Base-by-base conservation (phyloP, 148 eudicot species). In the Rhododendron ferrugineum region DNA sequence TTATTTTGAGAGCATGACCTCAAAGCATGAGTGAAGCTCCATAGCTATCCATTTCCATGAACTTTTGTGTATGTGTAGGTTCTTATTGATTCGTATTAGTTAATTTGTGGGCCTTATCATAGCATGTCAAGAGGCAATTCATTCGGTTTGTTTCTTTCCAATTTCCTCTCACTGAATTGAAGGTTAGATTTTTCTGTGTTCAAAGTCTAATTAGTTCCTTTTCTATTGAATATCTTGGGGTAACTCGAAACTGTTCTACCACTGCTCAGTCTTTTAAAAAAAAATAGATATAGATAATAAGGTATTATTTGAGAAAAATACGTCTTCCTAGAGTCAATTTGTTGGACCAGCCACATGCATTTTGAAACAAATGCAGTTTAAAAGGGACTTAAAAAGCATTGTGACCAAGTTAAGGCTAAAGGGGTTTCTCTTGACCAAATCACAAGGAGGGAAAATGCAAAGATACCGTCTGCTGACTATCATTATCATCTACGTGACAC, bases 21-120 rank as follows among this genome's bases (percentile, higher is more conserved):
- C 91, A 86, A 89, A 83, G 76, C 77, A 87, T 91, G 87, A 79
- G 89, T 84, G 88, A 89, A 87, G 91, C 88, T 83, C 79, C 49
- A 47, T 10, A 13, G n/a, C 49, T 58, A 56, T 58, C 70, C 14
- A 36, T 20, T 34, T 46, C 4, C 18, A 56, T 1, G 18, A 36
- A 34, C 58, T 79, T 79, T 28, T 79, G 18, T 58, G n/a, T 11
- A n/a, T 36, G 32, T 58, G 8, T 6, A 18, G 47, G 49, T 36
- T 81, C 18, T 56, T 2, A 9, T 80, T 36, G 22, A 11, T 80
- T 80, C 5, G 22, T 11, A 22, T 46, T 78, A 20, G 36, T 36
- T 13, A 16, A 23, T 78, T 46, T 23, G 32, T 22, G 36, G 56
- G 81, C 56, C 32, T 6, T 32, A 7, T 32, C 76, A 72, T 72